Conservation (phyloP, 106 monocot genomes). For the Allium fistulosum region DNA sequence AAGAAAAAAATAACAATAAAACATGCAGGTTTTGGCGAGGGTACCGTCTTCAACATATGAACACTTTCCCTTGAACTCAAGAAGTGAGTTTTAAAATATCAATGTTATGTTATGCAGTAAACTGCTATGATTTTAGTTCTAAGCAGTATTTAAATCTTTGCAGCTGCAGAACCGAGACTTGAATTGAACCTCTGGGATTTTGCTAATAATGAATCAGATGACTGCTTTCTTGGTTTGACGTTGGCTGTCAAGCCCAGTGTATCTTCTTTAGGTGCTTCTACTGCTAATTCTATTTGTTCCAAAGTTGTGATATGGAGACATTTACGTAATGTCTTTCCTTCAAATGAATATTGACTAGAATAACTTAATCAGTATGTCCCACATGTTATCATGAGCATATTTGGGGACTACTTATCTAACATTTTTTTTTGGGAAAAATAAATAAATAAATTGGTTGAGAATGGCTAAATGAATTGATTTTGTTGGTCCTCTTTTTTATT, state of each 20-base stretch:
- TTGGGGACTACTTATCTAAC: too few species aligned
- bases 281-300: not conserved
- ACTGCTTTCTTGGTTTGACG: constrained; percentile 81
- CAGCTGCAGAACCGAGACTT: constrained; percentile 54
- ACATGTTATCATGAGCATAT: too few species aligned
- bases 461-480: too few species aligned
- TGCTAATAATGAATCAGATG: constrained; percentile 55
- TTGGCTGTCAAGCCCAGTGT: constrained; percentile 60
- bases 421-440: too few species aligned
- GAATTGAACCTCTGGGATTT: constrained; percentile 84
- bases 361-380: too few species aligned
- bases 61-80: constrained; percentile 16
- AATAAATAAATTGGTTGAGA: too few species aligned
- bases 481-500: too few species aligned
- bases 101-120: not conserved
- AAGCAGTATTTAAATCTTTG: not conserved
- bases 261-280: constrained; percentile 30
- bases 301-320: too few species aligned
- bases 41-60: constrained; percentile 29
- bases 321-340: too few species aligned
- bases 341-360: too few species aligned
- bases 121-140: too few species aligned
- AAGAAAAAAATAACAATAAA: not conserved
- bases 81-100: constrained; percentile 18
- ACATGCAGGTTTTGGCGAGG: constrained; percentile 23